These are phyloP conservation scores for Ganoderma leucocontextum DNA, from an alignment of 1,284 basidiomycete species.

Conservation along the genomic window DNA sequence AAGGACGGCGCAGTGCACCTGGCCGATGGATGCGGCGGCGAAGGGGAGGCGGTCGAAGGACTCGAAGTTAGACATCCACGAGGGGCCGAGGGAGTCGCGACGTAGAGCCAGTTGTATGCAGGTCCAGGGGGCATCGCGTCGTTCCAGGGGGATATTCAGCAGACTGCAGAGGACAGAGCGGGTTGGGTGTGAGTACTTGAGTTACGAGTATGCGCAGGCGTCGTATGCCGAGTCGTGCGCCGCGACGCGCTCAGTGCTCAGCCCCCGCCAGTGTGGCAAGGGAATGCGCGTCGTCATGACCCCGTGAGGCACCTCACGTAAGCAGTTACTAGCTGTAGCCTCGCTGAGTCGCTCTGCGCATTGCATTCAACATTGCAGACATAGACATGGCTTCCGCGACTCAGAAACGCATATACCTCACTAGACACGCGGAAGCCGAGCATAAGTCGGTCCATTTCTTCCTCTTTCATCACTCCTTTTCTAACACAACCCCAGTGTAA, in stretches of 20 bases:
- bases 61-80: slow-evolving; percentile 80
- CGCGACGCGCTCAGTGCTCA: too few species aligned
- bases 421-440: slow-evolving; percentile 44
- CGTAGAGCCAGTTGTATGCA: slow-evolving; percentile 75
- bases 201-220: too few species aligned
- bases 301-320: too few species aligned
- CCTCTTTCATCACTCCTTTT: not conserved
- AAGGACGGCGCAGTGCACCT: slow-evolving; percentile 88
- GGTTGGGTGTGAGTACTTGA: not conserved
- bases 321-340: too few species aligned
- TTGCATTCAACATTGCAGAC: too few species aligned
- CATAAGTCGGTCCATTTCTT: slow-evolving; percentile 37
- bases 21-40: slow-evolving; percentile 97
- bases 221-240: too few species aligned
- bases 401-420: slow-evolving; percentile 42
- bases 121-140: slow-evolving; percentile 69
- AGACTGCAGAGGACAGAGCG: not conserved
- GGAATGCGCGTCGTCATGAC: too few species aligned
- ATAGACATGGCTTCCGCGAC: slow-evolving; percentile 38
- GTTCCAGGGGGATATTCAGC: not conserved
- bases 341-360: too few species aligned
- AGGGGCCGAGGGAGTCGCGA: slow-evolving; percentile 75
- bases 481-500: slow-evolving; percentile 32
- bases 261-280: too few species aligned
- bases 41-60: slow-evolving; percentile 90